Evolutionary conservation across 805 yeast species (phyloP), one percentile per base, ranked within the genome.

Genomic region (Cyberlindnera euphorbiiphila): DNA sequence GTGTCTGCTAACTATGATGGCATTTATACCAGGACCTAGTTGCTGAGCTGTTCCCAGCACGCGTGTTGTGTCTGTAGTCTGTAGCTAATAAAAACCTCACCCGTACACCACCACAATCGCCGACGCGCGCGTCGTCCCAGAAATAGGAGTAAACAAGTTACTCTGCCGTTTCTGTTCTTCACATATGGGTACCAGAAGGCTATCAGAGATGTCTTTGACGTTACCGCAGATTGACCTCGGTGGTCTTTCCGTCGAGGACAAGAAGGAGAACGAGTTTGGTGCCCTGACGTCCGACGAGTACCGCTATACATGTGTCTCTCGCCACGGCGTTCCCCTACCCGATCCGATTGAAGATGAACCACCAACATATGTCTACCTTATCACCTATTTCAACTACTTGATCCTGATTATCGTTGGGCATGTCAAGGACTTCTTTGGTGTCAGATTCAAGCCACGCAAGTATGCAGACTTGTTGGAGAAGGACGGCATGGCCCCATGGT

Each of bases 401-500:
- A 75, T 87, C 31, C 71, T 93, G 51, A 85, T 93, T 47, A 76
- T 88, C 25, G 73, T 87, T 42, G 99, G 99, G 24, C 96, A 93
- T 57, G 64, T 88, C 26, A 79, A 88, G 50, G 99, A 93, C 64
- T 91, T 81, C 60, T 72, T 87, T 42, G 96, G 95, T 38, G 76
- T 82, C 57, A 64, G 69, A 16, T 84, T 89, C 61, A 74, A 72
- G 56, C 83, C 85, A 14, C 71, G 74, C 36, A 74, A 71, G 37
- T 84, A 82, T 52, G 65, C 62, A 27, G 84, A 82, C 47, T 69
- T 89, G 41, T 62, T 81, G 36, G 91, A 85, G 54, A 71, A 73
- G 46, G 80, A 91, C 58, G 98, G 98, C 2, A 79, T 85, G 54
- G 97, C 98, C 23, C 98, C 99, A 20, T 84, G 96, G 83, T 85